Base-by-base conservation (phyloP, 371 early-diverging fungal species). In the Blakeslea trispora region DNA sequence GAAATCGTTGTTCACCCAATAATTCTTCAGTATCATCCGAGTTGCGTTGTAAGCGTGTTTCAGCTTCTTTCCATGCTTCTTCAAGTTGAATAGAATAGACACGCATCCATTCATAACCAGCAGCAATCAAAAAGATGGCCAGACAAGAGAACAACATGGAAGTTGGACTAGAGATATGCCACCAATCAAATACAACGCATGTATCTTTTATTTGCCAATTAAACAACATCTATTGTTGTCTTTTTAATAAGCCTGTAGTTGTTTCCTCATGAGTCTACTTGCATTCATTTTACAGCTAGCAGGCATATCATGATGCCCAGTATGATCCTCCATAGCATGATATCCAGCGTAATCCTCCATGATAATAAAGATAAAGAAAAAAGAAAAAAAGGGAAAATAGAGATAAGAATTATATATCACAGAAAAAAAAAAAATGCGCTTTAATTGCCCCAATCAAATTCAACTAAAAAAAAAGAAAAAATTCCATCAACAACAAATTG, bases 201-300 rank as follows among this genome's bases (percentile, higher is more conserved):
- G 89, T 81, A 69, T 90, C 81, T 55, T 88, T 66, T 4, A 83
- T 79, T 57, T 83, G 75, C 91, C 91, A 92, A 67, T 91, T 92
- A 64, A 91, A 85, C 5, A 87, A 56, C 92, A 92, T 92, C 85
- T 89, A 74, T 45, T 28, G 21, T 2, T 54, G 55, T 15, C 31
- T n/a, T n/a, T n/a, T n/a, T n/a, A 19, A 15, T 52, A 17, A 44
- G 22, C 28, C 18, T 21, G 22, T 21, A 18, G 22, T 47, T 34
- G 39, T 44, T 23, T 50, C 19, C 10, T 32, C 5, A 22, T 23
- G 9, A 40, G 14, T 19, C 24, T n/a, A 44, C 45, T 63, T 68
- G 59, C 72, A 50, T 68, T 66, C 66, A 68, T 72, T n/a, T 47
- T 66, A 45, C 73, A 72, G 40, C 56, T 65, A 13, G 64, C 58